These are phyloP conservation scores for Lachnellula arida DNA, from an alignment of 2,329 filamentous ascomycete genomes.

Conservation along the genomic window DNA sequence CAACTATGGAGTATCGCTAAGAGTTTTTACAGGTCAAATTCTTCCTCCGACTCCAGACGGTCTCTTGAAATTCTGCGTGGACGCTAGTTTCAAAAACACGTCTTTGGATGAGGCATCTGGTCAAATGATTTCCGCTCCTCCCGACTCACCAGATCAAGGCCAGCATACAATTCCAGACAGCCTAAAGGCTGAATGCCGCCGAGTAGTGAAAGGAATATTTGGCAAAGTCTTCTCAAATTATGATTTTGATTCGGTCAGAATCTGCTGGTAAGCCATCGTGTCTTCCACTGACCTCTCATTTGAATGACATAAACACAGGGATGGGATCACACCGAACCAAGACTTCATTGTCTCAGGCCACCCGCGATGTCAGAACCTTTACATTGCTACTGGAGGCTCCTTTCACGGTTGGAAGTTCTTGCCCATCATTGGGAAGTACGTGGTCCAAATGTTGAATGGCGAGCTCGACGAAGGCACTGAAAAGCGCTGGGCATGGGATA, in stretches of 20 bases:
- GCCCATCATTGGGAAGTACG: conserved; percentile 56
- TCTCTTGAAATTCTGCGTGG: conserved; percentile 57
- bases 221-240: conserved; percentile 37
- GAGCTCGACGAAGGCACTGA: conserved; percentile 35
- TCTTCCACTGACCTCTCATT: not conserved
- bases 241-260: conserved; percentile 40
- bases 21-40: conserved; percentile 14
- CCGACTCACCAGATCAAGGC: conserved; percentile 38
- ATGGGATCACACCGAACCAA: conserved; percentile 56
- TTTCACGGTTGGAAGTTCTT: conserved; percentile 64
- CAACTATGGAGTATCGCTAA: not conserved
- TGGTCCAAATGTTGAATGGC: conserved; percentile 45
- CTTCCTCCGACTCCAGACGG: conserved; percentile 45
- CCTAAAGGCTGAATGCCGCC: conserved; percentile 40
- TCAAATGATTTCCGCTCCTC: conserved; percentile 46
- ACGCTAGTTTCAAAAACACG: conserved; percentile 54
- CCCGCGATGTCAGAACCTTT: conserved; percentile 49
- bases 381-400: conserved; percentile 57
- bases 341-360: conserved; percentile 57
- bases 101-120: conserved; percentile 42
- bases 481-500: conserved; percentile 43
- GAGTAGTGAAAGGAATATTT: conserved; percentile 39
- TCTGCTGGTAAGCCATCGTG: conserved; percentile 40
- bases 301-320: conserved; percentile 38
- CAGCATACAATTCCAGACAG: conserved; percentile 36